Evolutionary conservation across 257 asterid genomes (phyloP), one percentile per base, ranked within the genome.

Genomic region (Cruciata laevipes): DNA sequence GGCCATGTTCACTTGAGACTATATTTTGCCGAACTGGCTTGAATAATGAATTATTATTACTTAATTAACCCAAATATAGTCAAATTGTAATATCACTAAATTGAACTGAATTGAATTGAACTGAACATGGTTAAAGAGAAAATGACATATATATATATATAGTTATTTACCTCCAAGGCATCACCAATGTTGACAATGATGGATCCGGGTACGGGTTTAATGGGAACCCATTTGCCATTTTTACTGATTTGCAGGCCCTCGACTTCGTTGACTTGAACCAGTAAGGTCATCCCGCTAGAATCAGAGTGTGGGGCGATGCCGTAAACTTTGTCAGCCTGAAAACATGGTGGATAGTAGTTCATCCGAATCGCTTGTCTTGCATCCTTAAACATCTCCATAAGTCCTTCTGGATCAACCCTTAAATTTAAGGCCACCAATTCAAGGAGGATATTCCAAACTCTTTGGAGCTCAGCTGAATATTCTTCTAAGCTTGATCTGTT

Each of bases 161-260:
- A n/a, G n/a, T n/a, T n/a, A n/a, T n/a, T n/a, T 66, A 74, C 76
- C 80, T 79, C 80, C 65, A 72, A n/a, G 55, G 66, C 12, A 47
- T 79, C 80, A 13, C 83, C 83, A 72, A 79, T 66, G 25, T 75
- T 72, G 42, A 77, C 83, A 66, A 79, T 62, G 25, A 79, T 72
- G 32, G 79, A 80, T 30, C 76, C 78, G 1, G 71, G 58, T 38
- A 72, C 20, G 20, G 74, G 78, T 17, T 44, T 49, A 52, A 79
- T 47, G 5, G 78, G 80, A 0, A 69, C 40, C 80, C 80, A 79
- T 60, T 69, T 65, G 21, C 60, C 30, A 6, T 69, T 56, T 62
- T 69, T 72, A 66, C 27, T 72, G 66, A 79, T 75, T 20, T 75
- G 83, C 40, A 75, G 56, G 21, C 83, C 83, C 32, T 65, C 59